Percentiles rank a stretch among this genome's conserved stretches.
Conservation (phyloP, 352 stramenopile genomes). For the Phytopythium delawarense region DNA sequence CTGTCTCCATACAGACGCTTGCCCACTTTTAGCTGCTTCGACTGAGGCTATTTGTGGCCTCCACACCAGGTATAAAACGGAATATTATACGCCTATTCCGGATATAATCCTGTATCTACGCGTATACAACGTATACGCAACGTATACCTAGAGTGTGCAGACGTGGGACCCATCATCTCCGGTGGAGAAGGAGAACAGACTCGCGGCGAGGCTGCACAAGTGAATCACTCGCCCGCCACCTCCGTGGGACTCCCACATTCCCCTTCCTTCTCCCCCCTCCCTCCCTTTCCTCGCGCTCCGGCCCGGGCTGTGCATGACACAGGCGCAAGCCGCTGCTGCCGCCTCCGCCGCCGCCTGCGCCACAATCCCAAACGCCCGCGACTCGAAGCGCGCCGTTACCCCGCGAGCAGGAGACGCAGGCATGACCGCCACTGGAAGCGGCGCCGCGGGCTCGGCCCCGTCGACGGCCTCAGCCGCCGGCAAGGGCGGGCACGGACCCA, state of each 20-base stretch:
- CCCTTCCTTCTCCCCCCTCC: background rate
- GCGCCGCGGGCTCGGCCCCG: conserved; percentile 1
- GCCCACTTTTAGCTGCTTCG: no score
- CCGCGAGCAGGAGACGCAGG: background rate
- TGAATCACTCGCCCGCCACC: background rate
- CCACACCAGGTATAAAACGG: no score
- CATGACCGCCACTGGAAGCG: conserved; percentile 5
- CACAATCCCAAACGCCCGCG: conserved; percentile 4
- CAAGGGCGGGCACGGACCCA: background rate
- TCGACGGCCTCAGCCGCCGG: conserved; percentile 1
- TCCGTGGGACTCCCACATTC: background rate
- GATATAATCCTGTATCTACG: no score
- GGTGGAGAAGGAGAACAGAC: background rate
- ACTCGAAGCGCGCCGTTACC: conserved; percentile 1
- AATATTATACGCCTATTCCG: no score
- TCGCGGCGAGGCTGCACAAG: background rate
- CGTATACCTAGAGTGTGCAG: no score
- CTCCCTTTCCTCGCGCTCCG: background rate
- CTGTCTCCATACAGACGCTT: no score
- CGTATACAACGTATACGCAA: no score
- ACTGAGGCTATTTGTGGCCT: no score
- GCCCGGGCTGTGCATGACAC: background rate
- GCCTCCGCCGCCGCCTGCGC: background rate
- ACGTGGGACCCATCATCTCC: background rate
- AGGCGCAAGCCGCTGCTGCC: background rate